Conservation (phyloP, 1,284 basidiomycete genomes). For the Ganoderma lucidum region DNA sequence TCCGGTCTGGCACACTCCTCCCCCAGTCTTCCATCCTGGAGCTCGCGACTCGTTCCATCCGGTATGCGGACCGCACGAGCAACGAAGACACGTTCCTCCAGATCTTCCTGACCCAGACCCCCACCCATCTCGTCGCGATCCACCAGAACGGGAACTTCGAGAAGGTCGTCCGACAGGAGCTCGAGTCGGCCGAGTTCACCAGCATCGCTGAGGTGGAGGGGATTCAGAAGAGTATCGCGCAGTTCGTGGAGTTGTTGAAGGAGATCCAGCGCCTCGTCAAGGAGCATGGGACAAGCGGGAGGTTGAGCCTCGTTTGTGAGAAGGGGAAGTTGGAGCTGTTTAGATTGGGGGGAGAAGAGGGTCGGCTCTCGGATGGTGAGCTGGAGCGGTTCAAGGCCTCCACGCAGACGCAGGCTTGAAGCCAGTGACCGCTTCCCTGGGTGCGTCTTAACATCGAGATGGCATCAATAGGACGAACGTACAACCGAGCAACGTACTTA, state of each 20-base stretch:
- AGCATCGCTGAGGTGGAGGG: slow-evolving; percentile 41
- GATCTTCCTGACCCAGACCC: slow-evolving; percentile 64
- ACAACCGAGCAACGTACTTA: background rate
- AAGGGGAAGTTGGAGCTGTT: slow-evolving; percentile 25
- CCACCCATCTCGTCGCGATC: slow-evolving; percentile 56
- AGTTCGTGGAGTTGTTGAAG: slow-evolving; percentile 53
- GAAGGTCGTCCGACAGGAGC: slow-evolving; percentile 50
- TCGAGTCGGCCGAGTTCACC: slow-evolving; percentile 39
- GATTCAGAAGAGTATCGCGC: slow-evolving; percentile 41
- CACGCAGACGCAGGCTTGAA: background rate
- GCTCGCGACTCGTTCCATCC: slow-evolving; percentile 52
- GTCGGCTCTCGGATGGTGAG: slow-evolving; percentile 13
- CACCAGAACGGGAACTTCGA: slow-evolving; percentile 55
- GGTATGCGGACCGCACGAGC: slow-evolving; percentile 32
- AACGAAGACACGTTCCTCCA: slow-evolving; percentile 54
- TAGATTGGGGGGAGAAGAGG: slow-evolving; percentile 15
- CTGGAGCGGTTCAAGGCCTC: slow-evolving; percentile 19
- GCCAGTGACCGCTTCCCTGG: background rate
- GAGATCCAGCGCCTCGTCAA: slow-evolving; percentile 52
- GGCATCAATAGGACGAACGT: background rate
- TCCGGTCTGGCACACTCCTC: slow-evolving; percentile 49
- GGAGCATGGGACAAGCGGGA: slow-evolving; percentile 50
- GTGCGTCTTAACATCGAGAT: background rate
- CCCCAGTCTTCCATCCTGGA: slow-evolving; percentile 56
- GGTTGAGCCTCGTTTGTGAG: slow-evolving; percentile 41